Percentiles rank a stretch among this genome's conserved stretches.
Conservation (phyloP, 352 stramenopile species). For the Pythium plurisporium region DNA sequence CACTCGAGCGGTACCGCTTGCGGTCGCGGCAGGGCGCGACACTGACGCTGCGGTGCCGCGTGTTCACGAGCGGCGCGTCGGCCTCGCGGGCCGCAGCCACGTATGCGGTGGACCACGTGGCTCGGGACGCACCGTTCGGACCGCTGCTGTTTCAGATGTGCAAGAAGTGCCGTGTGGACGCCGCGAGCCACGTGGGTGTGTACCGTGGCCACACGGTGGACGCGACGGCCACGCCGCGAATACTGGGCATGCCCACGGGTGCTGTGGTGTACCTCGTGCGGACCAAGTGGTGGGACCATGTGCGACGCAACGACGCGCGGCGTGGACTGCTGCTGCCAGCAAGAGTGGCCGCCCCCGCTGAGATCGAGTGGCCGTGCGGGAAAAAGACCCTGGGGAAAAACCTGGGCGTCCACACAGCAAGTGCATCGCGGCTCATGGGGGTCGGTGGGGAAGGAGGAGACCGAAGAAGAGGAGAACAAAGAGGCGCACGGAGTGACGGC, state of each 20-base stretch:
- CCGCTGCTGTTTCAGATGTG: conserved; percentile 38
- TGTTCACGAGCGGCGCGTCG: conserved; percentile 22
- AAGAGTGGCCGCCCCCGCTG: background rate
- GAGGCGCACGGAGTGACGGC: background rate
- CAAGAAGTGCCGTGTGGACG: conserved; percentile 32
- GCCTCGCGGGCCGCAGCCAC: conserved; percentile 10
- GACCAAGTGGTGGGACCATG: conserved; percentile 52
- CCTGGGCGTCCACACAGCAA: conserved; percentile 5
- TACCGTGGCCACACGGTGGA: conserved; percentile 51
- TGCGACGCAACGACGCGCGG: conserved; percentile 44
- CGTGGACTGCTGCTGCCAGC: conserved; percentile 28
- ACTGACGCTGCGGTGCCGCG: conserved; percentile 37
- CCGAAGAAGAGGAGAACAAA: background rate
- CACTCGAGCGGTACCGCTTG: conserved; percentile 28
- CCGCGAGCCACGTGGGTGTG: conserved; percentile 23
- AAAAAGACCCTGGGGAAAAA: background rate
- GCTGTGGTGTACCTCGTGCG: conserved; percentile 45
- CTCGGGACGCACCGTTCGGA: conserved; percentile 28
- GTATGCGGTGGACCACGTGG: conserved; percentile 28
- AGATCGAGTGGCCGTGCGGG: background rate
- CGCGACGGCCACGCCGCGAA: conserved; percentile 23
- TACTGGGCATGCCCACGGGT: conserved; percentile 35
- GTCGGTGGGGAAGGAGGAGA: background rate
- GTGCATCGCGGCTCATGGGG: conserved; percentile 5
- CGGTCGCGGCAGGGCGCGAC: conserved; percentile 35